Conservation (phyloP, 2,329 filamentous ascomycete genomes). For the Clarireedia hainanense region DNA sequence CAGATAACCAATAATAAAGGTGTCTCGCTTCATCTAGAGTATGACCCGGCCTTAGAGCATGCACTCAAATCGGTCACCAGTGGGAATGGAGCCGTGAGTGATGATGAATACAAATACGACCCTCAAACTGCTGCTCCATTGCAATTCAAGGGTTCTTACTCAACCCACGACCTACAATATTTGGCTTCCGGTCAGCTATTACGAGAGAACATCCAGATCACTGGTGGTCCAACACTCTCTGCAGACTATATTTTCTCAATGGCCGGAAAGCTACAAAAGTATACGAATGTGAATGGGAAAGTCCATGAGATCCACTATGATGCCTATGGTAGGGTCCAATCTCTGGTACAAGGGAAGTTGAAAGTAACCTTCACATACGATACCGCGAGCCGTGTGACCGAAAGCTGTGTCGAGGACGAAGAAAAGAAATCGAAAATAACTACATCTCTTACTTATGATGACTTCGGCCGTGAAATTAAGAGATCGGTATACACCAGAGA, state of each 20-base stretch:
- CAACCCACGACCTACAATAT: slow-evolving; percentile 1
- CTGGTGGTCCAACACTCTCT: not conserved
- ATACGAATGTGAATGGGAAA: not conserved
- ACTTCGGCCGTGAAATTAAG: slow-evolving; percentile 2
- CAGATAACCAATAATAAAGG: slow-evolving; percentile 1
- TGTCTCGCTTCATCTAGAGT: not conserved
- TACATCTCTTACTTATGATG: not conserved
- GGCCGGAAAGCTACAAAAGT: slow-evolving; percentile 1
- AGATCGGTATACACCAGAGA: not conserved
- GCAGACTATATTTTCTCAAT: not conserved
- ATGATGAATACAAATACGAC: slow-evolving; percentile 1
- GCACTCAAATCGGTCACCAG: not conserved
- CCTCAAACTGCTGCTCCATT: not conserved
- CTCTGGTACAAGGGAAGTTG: not conserved
- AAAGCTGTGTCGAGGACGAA: not conserved
- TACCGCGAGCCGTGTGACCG: not conserved
- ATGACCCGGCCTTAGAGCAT: not conserved
- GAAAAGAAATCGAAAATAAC: not conserved
- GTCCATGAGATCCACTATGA: not conserved
- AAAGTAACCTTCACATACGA: slow-evolving; percentile 1
- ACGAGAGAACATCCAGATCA: not conserved
- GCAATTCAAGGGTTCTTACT: not conserved
- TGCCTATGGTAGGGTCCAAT: not conserved
- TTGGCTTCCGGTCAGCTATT: not conserved
- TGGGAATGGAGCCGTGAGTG: not conserved